Base-by-base conservation (phyloP, 2,329 filamentous ascomycete genomes). In the Alternaria sp. region DNA sequence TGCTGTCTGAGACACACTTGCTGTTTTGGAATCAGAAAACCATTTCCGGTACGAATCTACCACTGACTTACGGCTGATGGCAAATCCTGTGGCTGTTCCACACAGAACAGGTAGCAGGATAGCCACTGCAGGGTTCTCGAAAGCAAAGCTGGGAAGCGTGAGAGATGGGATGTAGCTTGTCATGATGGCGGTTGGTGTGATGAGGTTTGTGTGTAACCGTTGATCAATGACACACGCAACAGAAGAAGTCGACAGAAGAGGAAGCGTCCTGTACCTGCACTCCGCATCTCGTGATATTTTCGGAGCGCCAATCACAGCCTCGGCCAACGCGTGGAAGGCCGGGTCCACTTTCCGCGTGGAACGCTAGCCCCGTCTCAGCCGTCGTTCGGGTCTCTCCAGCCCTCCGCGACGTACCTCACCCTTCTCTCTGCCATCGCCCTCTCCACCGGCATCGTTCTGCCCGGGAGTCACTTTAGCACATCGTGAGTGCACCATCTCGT, bases 131-230 rank as follows among this genome's bases (percentile, higher is more conserved):
- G 92, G 88, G 76, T 87, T 89, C 74, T 88, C 85, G 79, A 96
- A 94, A 68, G 94, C 81, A 69, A 87, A 83, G 50, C 86, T 82
- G 3, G 93, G 93, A 17, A 97, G 85, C 21, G 91, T 93, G 67
- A 96, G 81, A 43, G 88, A 89, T n/a, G 91, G 89, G 64, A 96
- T 88, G 79, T 91, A 91, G 66, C 91, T 89, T 11, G 91, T 94
- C 92, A 96, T 96, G 47, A 65, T 85, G 79, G 62, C 55, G 62
- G 57, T 54, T 85, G 78, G 59, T 52, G 64, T 52, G 64, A 60
- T 45, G 17, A 11, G 10, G 36, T 32, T 54, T 25, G 21, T 47
- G 46, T 50, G 19, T 19, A 23, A 17, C 21, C 10, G 21, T 4
- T n/a, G 55, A 51, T 52, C 46, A 52, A 51, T 28, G 36, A 36